Evolutionary conservation across 208 protist genomes (phyloP).

Genomic region (Trypanosoma cruzi): DNA sequence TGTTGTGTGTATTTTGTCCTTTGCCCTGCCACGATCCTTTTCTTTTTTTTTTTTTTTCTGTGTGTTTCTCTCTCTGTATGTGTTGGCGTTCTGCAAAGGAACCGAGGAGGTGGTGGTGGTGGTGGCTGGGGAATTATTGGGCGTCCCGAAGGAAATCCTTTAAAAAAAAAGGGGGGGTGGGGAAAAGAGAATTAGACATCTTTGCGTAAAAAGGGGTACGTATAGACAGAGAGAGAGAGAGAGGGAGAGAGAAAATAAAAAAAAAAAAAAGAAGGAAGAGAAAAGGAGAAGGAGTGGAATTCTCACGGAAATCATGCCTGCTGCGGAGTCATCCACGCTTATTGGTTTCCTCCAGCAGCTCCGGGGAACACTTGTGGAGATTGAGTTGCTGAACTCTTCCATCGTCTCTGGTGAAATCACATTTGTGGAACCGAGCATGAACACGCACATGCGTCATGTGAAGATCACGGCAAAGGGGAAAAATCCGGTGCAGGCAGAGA

Average conservation of each 20-base stretch:
- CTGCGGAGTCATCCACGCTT: conserved; percentile 63
- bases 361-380: conserved; percentile 96
- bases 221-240: not conserved
- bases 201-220: too few species aligned
- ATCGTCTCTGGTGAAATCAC: conserved; percentile 92
- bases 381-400: conserved; percentile 99
- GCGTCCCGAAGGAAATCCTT: too few species aligned
- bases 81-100: too few species aligned
- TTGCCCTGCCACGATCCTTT: too few species aligned
- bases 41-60: too few species aligned
- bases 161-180: too few species aligned
- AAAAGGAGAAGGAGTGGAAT: not conserved
- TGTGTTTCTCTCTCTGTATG: conserved; percentile 5
- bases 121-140: too few species aligned
- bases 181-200: too few species aligned
- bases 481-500: conserved; percentile 95
- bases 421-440: conserved; percentile 95
- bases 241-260: not conserved
- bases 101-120: not conserved
- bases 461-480: conserved; percentile 97
- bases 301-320: conserved; percentile 22
- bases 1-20: too few species aligned
- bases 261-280: not conserved
- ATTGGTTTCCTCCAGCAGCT: conserved; percentile 98
- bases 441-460: conserved; percentile 98